Evolutionary conservation across 2,329 filamentous ascomycete genomes (phyloP).

Genomic region (Diaporthe citriasiana): DNA sequence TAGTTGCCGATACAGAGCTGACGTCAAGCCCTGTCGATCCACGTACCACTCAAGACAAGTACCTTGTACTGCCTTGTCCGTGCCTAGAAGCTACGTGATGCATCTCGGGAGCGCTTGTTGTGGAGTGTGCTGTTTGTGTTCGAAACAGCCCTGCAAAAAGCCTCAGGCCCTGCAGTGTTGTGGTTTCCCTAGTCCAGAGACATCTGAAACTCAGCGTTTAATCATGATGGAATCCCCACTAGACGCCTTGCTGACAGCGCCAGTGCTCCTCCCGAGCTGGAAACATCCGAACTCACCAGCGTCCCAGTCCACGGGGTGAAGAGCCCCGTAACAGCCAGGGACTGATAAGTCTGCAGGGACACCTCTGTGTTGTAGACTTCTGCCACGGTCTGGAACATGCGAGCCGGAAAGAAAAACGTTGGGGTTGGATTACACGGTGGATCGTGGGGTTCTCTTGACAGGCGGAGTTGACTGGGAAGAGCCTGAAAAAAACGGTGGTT

Average conservation of each 20-base stretch:
- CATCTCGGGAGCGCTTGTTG: not conserved
- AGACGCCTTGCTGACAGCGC: not conserved
- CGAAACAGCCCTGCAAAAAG: slow-evolving; percentile 27
- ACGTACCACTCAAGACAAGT: not conserved
- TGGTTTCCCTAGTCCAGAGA: not conserved
- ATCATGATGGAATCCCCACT: not conserved
- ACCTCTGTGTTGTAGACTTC: not conserved
- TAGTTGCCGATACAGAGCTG: slow-evolving; percentile 16
- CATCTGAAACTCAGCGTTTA: slow-evolving; percentile 29
- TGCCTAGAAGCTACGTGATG: not conserved
- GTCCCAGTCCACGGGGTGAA: not conserved
- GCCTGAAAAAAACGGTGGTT: slow-evolving; percentile 19
- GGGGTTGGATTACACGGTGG: slow-evolving; percentile 1
- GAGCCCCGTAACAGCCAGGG: not conserved
- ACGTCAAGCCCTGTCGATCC: slow-evolving; percentile 30
- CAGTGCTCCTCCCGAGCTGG: not conserved
- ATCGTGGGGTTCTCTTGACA: slow-evolving; percentile 30
- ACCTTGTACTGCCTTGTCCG: not conserved
- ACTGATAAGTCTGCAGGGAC: not conserved
- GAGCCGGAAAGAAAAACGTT: not conserved
- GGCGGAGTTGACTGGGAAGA: slow-evolving; percentile 13
- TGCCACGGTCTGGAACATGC: slow-evolving; percentile 6
- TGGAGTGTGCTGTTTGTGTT: slow-evolving; percentile 26
- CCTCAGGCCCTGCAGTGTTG: not conserved
- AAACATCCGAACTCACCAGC: not conserved